phyloP scores from a whole-genome alignment of 352 stramenopile species.

The Globisporangium parvum region DNA sequence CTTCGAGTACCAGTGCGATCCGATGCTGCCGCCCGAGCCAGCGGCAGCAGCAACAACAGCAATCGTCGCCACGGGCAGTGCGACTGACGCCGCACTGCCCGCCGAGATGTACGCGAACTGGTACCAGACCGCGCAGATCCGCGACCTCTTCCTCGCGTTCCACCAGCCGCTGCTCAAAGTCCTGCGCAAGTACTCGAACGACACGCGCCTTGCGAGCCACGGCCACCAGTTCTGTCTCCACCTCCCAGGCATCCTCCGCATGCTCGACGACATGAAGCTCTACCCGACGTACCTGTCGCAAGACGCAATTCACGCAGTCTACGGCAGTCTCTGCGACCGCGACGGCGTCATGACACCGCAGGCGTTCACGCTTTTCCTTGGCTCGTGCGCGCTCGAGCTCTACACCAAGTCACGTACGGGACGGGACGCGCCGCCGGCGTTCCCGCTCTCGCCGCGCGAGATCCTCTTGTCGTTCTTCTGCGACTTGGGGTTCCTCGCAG shows the following conservation, averaged over 20 bases:
- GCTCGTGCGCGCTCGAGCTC: conserved; percentile 53
- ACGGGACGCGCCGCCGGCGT: conserved; percentile 6
- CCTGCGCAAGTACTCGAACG: conserved; percentile 45
- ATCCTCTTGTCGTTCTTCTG: conserved; percentile 64
- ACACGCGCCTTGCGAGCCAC: conserved; percentile 28
- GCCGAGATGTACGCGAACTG: conserved; percentile 38
- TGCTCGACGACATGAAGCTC: conserved; percentile 61
- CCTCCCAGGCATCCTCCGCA: conserved; percentile 29
- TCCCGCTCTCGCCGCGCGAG: conserved; percentile 53
- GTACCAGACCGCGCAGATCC: conserved; percentile 44
- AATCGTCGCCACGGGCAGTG: not conserved
- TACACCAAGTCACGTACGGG: conserved; percentile 26
- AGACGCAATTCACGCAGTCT: conserved; percentile 42
- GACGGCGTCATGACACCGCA: conserved; percentile 32
- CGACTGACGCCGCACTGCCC: not conserved
- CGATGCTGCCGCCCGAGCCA: conserved; percentile 36
- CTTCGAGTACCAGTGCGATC: conserved; percentile 60
- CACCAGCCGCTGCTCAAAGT: conserved; percentile 43
- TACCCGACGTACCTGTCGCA: conserved; percentile 44
- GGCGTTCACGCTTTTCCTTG: conserved; percentile 51
- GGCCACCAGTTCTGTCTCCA: conserved; percentile 44
- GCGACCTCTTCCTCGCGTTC: conserved; percentile 58
- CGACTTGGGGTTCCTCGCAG: conserved; percentile 42
- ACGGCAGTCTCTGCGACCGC: conserved; percentile 29
- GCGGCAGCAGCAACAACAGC: not conserved